Base-by-base conservation (phyloP, 768 basidiomycete species). In the Trametes maxima region DNA sequence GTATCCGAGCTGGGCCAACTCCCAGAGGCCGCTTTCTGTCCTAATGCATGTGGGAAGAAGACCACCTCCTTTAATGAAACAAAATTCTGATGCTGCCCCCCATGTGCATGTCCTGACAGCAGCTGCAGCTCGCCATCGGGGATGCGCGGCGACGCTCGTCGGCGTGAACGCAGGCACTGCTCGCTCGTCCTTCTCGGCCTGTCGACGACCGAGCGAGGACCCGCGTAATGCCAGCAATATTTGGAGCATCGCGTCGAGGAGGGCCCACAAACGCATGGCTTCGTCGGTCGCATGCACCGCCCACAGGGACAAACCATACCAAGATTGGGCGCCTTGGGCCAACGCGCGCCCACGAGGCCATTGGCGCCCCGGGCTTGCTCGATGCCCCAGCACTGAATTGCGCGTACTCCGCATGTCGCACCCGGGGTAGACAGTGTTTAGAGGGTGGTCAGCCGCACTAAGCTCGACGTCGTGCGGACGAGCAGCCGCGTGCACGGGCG, bases 251-350 rank as follows among this genome's bases (percentile, higher is more conserved):
- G 43, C 36, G 57, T 42, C 36, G 49, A 24, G 24, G 25, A 22
- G n/a, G 22, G 48, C 49, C 54, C 54, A 50, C 35, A 51, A 37
- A 51, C 60, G 60, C 60, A 36, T 62, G 60, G 54, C 54, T 13
- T 36, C 25, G 19, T 54, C 58, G 51, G 51, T 28, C 13, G 44
- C 36, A 50, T 55, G 54, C 54, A 61, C 60, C 43, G 54, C 60
- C 33, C 60, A 24, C 44, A 60, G 53, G 54, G 33, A 55, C 60
- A 40, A 22, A 47, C 54, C 47, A 40, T 45, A 11, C 59, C 35
- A 24, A 21, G 11, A 22, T 22, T 21, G 21, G 40, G 28, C 46
- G 37, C 39, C 39, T 49, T 25, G 47, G 47, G 25, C 39, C 19
- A 36, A 7, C 53, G 47, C 53, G 44, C 35, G 21, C 24, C 44